These are phyloP conservation scores for Cladosporium sp. DNA, from an alignment of 2,329 filamentous ascomycete genomes.

Conservation along the genomic window DNA sequence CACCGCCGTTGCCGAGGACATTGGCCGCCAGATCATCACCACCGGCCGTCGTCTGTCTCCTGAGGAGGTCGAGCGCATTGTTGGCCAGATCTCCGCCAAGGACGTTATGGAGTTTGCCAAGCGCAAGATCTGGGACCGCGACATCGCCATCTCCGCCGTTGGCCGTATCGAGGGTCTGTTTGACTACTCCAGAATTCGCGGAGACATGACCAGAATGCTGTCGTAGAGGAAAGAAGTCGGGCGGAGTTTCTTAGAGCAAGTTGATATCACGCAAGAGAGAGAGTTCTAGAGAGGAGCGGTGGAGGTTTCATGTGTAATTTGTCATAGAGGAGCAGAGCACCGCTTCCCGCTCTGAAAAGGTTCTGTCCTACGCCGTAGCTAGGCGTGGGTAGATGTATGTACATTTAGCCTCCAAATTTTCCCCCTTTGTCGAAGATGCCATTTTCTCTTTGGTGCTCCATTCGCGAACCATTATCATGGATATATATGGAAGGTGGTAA, in stretches of 20 bases:
- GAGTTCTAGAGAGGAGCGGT: background rate
- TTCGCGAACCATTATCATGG: no score
- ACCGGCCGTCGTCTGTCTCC: conserved; percentile 88
- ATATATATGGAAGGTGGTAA: no score
- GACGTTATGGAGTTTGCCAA: conserved; percentile 96
- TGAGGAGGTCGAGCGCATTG: conserved; percentile 88
- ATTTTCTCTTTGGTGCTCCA: no score
- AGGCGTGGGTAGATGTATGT: conserved; percentile 10
- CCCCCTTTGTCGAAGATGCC: background rate
- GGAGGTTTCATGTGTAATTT: conserved; percentile 9
- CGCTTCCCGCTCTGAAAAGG: conserved; percentile 12
- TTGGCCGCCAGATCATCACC: conserved; percentile 96
- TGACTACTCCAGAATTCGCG: conserved; percentile 72
- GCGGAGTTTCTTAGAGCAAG: background rate
- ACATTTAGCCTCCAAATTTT: conserved; percentile 10
- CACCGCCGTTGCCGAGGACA: conserved; percentile 95
- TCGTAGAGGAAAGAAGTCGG: conserved; percentile 29
- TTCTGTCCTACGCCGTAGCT: conserved; percentile 11
- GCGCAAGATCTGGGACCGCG: conserved; percentile 95
- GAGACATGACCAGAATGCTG: conserved; percentile 79
- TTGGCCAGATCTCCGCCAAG: conserved; percentile 86
- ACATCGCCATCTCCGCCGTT: conserved; percentile 88
- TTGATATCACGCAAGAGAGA: conserved; percentile 2
- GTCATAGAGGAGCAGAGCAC: conserved; percentile 11
- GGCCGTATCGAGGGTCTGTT: conserved; percentile 82